Evolutionary conservation across 2,329 filamentous ascomycete species (phyloP), one percentile per base, ranked within the genome.

Genomic region (Chaetomium sp.): DNA sequence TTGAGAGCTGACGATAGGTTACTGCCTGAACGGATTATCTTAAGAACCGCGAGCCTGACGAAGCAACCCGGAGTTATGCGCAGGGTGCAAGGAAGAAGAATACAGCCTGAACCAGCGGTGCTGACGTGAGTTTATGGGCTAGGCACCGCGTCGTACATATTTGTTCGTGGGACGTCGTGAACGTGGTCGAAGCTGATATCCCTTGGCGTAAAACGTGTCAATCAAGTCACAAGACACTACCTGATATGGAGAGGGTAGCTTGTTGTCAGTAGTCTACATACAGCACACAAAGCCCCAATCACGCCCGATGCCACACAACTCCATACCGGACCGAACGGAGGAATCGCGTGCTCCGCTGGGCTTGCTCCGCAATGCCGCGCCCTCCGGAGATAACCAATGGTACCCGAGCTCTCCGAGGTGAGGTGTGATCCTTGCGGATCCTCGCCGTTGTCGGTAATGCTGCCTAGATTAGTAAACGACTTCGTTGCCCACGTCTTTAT

Each of bases 321-420:
- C 21, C 21, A 4, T 19, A 5, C n/a, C 55, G 45, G 38, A 21
- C 25, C 38, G 38, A 45, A 47, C 56, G 56, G 57, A 27, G 5
- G 33, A 19, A 61, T 45, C 58, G 50, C 12, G 50, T 61, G 45
- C 57, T 60, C 45, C 27, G 47, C n/a, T 29, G 56, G 54, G 13
- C 56, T 16, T 38, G 29, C 16, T 47, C 45, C 45, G 45, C 45
- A 47, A 23, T n/a, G 16, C 38, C 38, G 19, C 38, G 13, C 38
- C 38, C 38, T 42, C 38, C 56, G 38, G 56, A 57, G 47, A 16
- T 51, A 60, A 51, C 47, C 57, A 21, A 50, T 23, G 21, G 27
- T 3, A 21, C 38, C 25, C 38, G 38, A n/a, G 21, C 8, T 25
- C 12, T 19, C 54, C 33, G 54, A 9, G 16, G 21, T 2, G 54